Base-by-base conservation (phyloP, 2,329 filamentous ascomycete genomes). In the Biscogniauxia sp. region DNA sequence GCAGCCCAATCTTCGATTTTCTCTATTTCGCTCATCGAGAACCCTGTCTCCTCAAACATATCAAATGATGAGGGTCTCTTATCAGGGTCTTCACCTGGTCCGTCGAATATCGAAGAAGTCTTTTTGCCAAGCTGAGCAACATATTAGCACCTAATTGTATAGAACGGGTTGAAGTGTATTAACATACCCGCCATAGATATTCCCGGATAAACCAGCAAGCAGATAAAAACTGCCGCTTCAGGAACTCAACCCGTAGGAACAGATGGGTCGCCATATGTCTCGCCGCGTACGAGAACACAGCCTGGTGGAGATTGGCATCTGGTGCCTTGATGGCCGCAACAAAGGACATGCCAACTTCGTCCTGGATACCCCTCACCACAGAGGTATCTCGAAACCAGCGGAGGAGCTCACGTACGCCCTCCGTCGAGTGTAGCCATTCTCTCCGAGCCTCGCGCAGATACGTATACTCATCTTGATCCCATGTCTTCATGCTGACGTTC, bases 371-470 rank as follows among this genome's bases (percentile, higher is more conserved):
- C 58, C 65, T 69, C 15, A 66, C 67, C 9, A 73, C 71, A 2
- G 64, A 62, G 11, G 70, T 70, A 55, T 73, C 71, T 4, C 60
- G 64, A 8, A 73, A 57, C 70, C 70, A 73, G 7, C 67, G 67
- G 6, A 61, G 58, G 52, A 73, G 50, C 55, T 72, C 65, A 7
- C 61, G 54, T 2, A 70, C 64, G 4, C 70, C 70, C 9, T 62
- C 59, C 2, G 57, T 66, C 6, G 71, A 69, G 53, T 72, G 72
- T 1, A 73, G 51, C 70, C 70, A 73, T 54, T 73, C 70, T n/a
- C 54, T 55, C 20, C 70, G 64, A 20, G 62, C 50, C 28, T 70
- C 66, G 8, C 64, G 63, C 41, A 70, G 20, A 7, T 56, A 60
- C 0, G 15, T 50, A 8, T 68, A 66, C 53, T 73, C 71, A 1